These are phyloP conservation scores for Colletotrichum somersetense DNA, from an alignment of 2,329 filamentous ascomycete genomes.

Conservation along the genomic window DNA sequence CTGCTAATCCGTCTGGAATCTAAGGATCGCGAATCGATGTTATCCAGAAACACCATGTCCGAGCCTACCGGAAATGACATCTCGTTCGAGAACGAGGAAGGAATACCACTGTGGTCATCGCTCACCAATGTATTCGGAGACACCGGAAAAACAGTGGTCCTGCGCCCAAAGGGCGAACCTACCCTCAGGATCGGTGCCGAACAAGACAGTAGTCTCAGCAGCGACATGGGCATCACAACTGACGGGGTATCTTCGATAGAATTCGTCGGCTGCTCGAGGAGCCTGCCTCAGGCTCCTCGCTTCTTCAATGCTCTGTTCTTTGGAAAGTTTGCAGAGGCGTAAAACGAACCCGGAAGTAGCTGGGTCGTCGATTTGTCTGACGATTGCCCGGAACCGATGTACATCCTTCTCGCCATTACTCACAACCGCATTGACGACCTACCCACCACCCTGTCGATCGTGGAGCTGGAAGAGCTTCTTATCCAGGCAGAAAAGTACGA, in stretches of 20 bases:
- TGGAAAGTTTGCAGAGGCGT: not conserved
- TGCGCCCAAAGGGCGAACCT: not conserved
- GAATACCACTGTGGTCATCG: not conserved
- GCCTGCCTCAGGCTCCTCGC: not conserved
- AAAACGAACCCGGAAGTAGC: not conserved
- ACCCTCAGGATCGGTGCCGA: not conserved
- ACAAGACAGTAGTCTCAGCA: not conserved
- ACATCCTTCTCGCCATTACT: not conserved
- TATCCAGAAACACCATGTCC: not conserved
- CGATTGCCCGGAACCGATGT: not conserved
- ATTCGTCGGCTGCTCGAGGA: not conserved
- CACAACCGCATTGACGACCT: not conserved
- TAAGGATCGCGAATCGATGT: not conserved
- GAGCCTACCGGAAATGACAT: not conserved
- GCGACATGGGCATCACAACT: not conserved
- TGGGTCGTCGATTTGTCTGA: not conserved
- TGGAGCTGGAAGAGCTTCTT: not conserved
- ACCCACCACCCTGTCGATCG: not conserved
- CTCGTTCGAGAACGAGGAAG: not conserved
- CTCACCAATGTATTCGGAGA: not conserved
- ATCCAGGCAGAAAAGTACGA: not conserved
- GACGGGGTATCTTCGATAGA: too few species aligned
- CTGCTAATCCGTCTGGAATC: not conserved
- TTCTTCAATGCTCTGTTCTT: not conserved
- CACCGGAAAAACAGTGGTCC: not conserved